Percentiles rank a stretch among this genome's conserved stretches.
Conservation (phyloP, 2,329 filamentous ascomycete genomes). For the Blumeria graminis region DNA sequence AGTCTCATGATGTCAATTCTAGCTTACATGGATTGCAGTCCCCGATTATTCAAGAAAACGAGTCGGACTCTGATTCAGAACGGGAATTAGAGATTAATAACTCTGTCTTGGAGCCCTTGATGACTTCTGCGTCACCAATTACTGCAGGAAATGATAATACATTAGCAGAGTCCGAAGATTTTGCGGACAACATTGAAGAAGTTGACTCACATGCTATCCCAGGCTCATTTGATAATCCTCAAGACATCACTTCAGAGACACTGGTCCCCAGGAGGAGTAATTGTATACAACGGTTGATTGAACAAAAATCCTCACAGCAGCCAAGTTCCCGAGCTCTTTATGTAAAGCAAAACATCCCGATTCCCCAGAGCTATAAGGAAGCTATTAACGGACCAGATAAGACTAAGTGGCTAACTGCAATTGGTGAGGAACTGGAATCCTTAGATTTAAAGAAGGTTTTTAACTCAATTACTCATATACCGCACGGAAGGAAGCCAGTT, state of each 20-base stretch:
- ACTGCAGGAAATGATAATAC: neutral
- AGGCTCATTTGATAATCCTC: neutral
- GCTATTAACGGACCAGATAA: neutral
- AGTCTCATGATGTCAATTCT: neutral
- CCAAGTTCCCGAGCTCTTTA: neutral
- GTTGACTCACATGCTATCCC: too few species aligned
- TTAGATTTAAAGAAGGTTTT: neutral
- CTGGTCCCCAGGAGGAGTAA: neutral
- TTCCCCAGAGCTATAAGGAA: neutral
- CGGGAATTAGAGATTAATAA: neutral
- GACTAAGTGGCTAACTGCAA: neutral
- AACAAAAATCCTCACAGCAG: neutral
- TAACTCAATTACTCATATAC: neutral
- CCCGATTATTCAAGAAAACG: neutral
- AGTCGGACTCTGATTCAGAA: neutral
- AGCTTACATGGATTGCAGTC: neutral
- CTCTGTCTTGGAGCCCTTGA: too few species aligned
- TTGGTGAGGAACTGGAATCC: neutral
- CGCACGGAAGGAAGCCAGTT: neutral
- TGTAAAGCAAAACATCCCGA: neutral
- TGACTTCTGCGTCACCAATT: neutral
- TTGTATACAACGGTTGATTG: neutral
- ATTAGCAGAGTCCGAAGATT: neutral
- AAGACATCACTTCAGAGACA: neutral
- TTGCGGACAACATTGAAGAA: neutral